Conservation (phyloP, 306 rosid genomes). For the Lotus japonicus region DNA sequence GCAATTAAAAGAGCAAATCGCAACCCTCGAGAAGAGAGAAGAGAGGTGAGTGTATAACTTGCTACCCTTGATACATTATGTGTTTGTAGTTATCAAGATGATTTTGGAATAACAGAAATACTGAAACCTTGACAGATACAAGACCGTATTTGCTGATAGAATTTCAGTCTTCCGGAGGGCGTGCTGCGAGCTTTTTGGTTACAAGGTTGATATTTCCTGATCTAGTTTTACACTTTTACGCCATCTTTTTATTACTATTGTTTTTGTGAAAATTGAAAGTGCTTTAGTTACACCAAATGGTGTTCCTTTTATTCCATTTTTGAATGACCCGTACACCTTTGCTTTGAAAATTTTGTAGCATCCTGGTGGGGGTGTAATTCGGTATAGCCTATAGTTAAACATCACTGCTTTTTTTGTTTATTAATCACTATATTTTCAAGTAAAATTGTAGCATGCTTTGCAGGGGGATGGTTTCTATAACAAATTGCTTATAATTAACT, state of each 20-base stretch:
- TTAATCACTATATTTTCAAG: conserved; percentile 10
- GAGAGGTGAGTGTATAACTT: conserved; percentile 55
- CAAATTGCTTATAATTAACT: conserved; percentile 5
- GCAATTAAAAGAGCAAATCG: conserved; percentile 86
- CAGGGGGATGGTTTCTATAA: conserved; percentile 3
- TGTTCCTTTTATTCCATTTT: conserved; percentile 14
- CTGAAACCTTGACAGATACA: conserved; percentile 66
- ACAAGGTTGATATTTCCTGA: conserved; percentile 56
- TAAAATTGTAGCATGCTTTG: conserved; percentile 13
- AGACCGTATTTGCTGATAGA: conserved; percentile 93
- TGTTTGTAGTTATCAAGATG: conserved; percentile 6
- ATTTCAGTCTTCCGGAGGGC: conserved; percentile 95
- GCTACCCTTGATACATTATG: not conserved
- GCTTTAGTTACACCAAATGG: conserved; percentile 1
- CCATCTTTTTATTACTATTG: not conserved
- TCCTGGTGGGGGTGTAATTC: not conserved
- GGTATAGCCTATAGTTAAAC: conserved; percentile 2
- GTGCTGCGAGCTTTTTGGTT: conserved; percentile 97
- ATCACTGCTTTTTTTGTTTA: not conserved
- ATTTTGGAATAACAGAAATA: conserved; percentile 15
- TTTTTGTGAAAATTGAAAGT: not conserved
- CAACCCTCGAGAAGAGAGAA: conserved; percentile 93
- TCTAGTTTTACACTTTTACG: not conserved
- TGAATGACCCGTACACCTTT: not conserved
- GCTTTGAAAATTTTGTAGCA: not conserved